These are phyloP conservation scores for Myochromella boudieri DNA, from an alignment of 768 basidiomycete genomes.

Conservation along the genomic window DNA sequence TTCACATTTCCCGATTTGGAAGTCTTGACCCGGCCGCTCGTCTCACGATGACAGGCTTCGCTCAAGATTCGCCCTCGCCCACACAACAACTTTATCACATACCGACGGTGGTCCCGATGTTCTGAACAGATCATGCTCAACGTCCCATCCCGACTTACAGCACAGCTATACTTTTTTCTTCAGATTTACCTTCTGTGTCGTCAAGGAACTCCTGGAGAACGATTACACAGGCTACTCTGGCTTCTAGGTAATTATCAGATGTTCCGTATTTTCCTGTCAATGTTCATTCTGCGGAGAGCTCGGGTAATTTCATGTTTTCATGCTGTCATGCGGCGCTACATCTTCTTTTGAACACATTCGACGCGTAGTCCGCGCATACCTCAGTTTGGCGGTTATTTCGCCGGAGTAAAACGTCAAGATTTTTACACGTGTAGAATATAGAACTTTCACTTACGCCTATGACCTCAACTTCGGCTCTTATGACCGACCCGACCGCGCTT, in stretches of 20 bases:
- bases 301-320: constrained; percentile 13
- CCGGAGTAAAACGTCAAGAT: constrained; percentile 22
- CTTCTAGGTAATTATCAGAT: constrained; percentile 1
- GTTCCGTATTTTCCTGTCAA: constrained; percentile 11
- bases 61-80: constrained; percentile 9
- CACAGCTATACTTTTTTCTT: neutral
- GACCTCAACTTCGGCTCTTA: constrained; percentile 17
- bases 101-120: constrained; percentile 11
- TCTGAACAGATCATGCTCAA: constrained; percentile 11
- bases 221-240: no score
- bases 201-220: no score
- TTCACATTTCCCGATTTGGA: constrained; percentile 34
- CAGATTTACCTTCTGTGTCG: neutral
- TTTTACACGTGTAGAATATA: constrained; percentile 14
- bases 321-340: constrained; percentile 1
- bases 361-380: constrained; percentile 9
- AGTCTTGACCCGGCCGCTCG: constrained; percentile 32
- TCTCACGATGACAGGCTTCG: constrained; percentile 10
- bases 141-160: constrained; percentile 1
- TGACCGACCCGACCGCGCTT: constrained; percentile 18
- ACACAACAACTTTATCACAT: constrained; percentile 10
- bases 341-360: constrained; percentile 4
- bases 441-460: neutral
- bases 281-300: constrained; percentile 15
- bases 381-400: constrained; percentile 16